Evolutionary conservation across 192 early-diverging fungal species (phyloP).

Genomic region (Geranomyces michiganensis): DNA sequence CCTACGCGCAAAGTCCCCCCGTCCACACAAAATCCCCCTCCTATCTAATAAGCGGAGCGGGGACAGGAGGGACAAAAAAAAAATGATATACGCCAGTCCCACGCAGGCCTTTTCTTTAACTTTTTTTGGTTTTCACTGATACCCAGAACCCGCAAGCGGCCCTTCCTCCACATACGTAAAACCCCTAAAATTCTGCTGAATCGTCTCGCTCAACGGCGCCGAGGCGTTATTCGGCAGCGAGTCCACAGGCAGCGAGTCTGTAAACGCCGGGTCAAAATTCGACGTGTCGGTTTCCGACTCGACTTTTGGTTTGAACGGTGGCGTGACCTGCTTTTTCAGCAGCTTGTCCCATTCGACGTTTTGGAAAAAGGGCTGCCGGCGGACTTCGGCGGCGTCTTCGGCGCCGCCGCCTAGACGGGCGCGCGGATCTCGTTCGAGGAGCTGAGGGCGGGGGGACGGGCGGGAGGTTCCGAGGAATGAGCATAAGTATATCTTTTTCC

Average conservation of each 20-base stretch:
- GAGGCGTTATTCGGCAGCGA: conserved; percentile 43
- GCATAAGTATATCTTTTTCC: too few relatives aligned
- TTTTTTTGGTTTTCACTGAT: too few relatives aligned
- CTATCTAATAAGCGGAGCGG: too few relatives aligned
- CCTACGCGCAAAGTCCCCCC: too few relatives aligned
- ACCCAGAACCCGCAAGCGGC: neutral
- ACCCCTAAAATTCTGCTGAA: conserved; percentile 54
- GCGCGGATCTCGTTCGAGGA: conserved; percentile 67
- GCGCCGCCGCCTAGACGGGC: conserved; percentile 61
- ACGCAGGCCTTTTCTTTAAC: too few relatives aligned
- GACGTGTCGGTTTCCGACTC: conserved; percentile 54
- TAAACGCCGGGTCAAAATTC: conserved; percentile 59
- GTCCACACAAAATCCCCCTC: too few relatives aligned
- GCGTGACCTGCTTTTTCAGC: conserved; percentile 60
- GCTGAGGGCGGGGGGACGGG: conserved; percentile 32
- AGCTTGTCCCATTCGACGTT: conserved; percentile 69
- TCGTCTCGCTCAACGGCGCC: conserved; percentile 48
- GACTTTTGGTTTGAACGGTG: conserved; percentile 72
- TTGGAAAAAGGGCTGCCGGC: conserved; percentile 65
- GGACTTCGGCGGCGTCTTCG: conserved; percentile 61
- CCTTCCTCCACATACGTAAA: conserved; percentile 47
- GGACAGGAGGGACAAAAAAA: too few relatives aligned
- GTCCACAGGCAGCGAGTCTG: conserved; percentile 50
- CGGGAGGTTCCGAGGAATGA: neutral
- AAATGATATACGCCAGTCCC: too few relatives aligned